Base-by-base conservation (phyloP, 2,329 filamentous ascomycete genomes). In the Fonsecaea nubica region DNA sequence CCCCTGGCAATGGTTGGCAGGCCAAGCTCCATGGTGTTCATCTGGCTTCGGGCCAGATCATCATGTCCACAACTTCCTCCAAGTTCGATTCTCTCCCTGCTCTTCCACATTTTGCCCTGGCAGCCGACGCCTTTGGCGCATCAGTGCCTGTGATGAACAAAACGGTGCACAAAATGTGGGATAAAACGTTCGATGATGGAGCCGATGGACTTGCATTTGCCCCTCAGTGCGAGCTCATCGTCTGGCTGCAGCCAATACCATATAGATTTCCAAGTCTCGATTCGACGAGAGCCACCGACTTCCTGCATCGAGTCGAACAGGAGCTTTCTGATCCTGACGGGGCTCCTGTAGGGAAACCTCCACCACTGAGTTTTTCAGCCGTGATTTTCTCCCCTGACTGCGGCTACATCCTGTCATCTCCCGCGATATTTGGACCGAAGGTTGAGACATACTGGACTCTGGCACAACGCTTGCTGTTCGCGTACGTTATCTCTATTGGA, bases 31-130 rank as follows among this genome's bases (percentile, higher is more conserved):
- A 92, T 77, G 95, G 95, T 3, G 85, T 96, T 3, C 94, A 98
- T 80, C 96, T 93, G 83, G 89, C 90, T 42, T 87, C 90, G 69
- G 95, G 95, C 1, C 86, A 88, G 13, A 87, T 95, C 58, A 81
- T 98, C 40, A 81, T 98, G 75, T 92, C 90, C 1, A 97, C 94
- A 0, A 94, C 93, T 56, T 97, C 93, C 77, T 91, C 97, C 75
- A 97, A 96, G 81, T 95, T 95, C 74, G 88, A 90, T n/a, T 93
- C 95, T 52, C 89, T 98, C 63, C 96, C 96, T 76, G 91, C 89
- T 2, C 81, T 98, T 55, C 93, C 95, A 32, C 93, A 98, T 77
- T 85, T 99, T 59, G 84, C 91, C 0, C 85, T 92, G 15, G 86
- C 84, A 5, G 75, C 80, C 25, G 79, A 82, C 63, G 80, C 82